A percentile compares a stretch with the other conserved stretches of the same genome.
Conservation (phyloP, 345 rosid species). For the Cardiospermum halicacabum region DNA sequence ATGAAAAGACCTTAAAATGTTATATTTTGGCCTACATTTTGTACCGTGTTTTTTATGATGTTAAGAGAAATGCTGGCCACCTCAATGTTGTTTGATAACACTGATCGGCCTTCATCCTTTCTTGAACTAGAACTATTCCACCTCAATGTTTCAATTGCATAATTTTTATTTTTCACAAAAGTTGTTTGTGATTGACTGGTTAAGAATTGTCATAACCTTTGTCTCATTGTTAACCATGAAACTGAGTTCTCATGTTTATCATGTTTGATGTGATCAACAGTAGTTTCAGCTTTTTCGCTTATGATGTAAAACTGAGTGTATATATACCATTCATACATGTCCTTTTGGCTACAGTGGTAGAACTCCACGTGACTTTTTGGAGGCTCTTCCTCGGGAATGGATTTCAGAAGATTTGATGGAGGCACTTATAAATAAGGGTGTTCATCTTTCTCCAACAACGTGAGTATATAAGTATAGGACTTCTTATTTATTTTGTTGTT, state of each 20-base stretch:
- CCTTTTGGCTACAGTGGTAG: constrained; percentile 61
- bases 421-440: constrained; percentile 67
- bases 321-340: background rate
- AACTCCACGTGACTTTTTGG: constrained; percentile 85
- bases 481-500: constrained; percentile 4
- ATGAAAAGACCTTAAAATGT: background rate
- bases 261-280: background rate
- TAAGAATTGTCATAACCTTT: background rate
- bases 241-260: background rate
- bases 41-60: background rate
- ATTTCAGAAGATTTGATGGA: constrained; percentile 96
- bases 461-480: constrained; percentile 34
- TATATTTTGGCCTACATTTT: background rate
- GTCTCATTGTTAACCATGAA: background rate
- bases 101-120: background rate
- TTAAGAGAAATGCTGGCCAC: background rate
- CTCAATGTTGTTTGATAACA: background rate
- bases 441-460: constrained; percentile 86
- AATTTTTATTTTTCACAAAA: background rate
- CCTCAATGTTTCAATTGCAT: background rate
- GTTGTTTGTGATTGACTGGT: background rate
- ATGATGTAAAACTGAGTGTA: background rate
- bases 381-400: constrained; percentile 98
- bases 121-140: background rate
- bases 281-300: background rate